phyloP scores from a whole-genome alignment of 768 basidiomycete species.

The Naganishia vaughanmartiniae region DNA sequence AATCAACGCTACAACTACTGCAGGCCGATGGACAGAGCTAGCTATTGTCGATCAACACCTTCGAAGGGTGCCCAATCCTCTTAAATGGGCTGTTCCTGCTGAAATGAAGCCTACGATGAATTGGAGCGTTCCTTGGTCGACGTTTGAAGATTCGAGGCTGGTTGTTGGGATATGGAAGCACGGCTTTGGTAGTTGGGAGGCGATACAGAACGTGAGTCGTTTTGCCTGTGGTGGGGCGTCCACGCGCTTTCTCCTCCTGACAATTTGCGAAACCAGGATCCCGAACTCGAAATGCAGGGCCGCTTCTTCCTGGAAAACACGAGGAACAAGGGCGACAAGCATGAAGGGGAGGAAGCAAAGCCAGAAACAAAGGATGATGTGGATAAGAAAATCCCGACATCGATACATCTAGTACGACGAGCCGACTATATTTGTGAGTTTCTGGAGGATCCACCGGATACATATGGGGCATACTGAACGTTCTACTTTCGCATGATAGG shows the following conservation, averaged over 20 bases:
- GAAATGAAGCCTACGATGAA: slow-evolving; percentile 91
- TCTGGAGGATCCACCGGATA: not conserved
- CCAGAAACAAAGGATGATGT: slow-evolving; percentile 20
- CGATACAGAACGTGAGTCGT: slow-evolving; percentile 62
- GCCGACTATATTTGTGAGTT: slow-evolving; percentile 75
- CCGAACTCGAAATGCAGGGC: slow-evolving; percentile 73
- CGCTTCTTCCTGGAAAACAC: slow-evolving; percentile 98
- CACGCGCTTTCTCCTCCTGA: not conserved
- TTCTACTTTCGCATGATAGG: slow-evolving; percentile 27
- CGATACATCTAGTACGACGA: slow-evolving; percentile 94
- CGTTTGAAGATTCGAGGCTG: slow-evolving; percentile 88
- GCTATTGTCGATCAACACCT: slow-evolving; percentile 81
- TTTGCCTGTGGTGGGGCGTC: not conserved
- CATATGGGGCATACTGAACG: not conserved
- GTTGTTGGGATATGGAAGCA: slow-evolving; percentile 88
- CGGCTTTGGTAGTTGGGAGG: slow-evolving; percentile 96
- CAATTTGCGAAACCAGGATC: slow-evolving; percentile 58
- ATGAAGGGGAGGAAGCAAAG: slow-evolving; percentile 30
- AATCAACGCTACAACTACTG: slow-evolving; percentile 96
- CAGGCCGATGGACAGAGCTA: slow-evolving; percentile 83
- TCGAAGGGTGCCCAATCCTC: slow-evolving; percentile 58
- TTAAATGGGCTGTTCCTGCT: slow-evolving; percentile 81
- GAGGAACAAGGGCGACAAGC: slow-evolving; percentile 73
- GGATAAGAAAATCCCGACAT: slow-evolving; percentile 73
- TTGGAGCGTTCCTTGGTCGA: slow-evolving; percentile 94